phyloP scores from a whole-genome alignment of 805 yeast genomes.

The Zygotorulaspora florentina region DNA sequence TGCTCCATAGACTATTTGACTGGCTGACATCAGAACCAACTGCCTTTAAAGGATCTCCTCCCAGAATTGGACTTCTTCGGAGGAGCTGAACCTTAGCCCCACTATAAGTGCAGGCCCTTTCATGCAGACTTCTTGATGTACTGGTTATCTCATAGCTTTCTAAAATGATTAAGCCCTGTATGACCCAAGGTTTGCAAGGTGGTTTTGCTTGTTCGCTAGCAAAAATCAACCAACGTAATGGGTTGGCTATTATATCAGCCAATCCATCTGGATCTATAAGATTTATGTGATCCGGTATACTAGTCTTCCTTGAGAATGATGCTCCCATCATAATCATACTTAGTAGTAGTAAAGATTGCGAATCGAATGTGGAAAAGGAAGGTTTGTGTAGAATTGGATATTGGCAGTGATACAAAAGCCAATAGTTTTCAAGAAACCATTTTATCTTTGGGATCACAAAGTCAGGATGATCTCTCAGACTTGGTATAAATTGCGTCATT shows the following conservation, averaged over 20 bases:
- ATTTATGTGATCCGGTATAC: too few species aligned
- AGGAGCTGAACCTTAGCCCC: conserved; percentile 73
- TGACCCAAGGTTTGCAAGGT: conserved; percentile 29
- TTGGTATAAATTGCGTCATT: conserved; percentile 6
- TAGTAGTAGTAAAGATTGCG: conserved; percentile 5
- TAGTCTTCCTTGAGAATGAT: too few species aligned
- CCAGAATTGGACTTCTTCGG: conserved; percentile 65
- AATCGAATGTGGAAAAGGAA: conserved; percentile 8
- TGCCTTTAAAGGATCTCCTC: conserved; percentile 50
- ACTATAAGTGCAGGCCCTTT: conserved; percentile 74
- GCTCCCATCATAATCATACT: conserved; percentile 12
- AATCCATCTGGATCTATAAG: conserved; percentile 9
- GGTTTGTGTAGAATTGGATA: conserved; percentile 11
- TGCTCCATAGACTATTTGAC: conserved; percentile 8
- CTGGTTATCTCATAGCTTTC: conserved; percentile 73
- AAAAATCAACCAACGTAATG: conserved; percentile 10
- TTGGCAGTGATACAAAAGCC: conserved; percentile 10
- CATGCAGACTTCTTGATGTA: conserved; percentile 61
- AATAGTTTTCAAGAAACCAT: conserved; percentile 9
- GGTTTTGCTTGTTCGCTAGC: conserved; percentile 12
- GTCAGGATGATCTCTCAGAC: conserved; percentile 4
- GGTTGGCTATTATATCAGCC: conserved; percentile 8
- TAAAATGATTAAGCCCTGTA: conserved; percentile 62
- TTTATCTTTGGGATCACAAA: conserved; percentile 3
- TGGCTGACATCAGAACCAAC: conserved; percentile 8